Evolutionary conservation across 495 filamentous ascomycete species (phyloP), one percentile per base, ranked within the genome.

Genomic region (Neurospora sp.): DNA sequence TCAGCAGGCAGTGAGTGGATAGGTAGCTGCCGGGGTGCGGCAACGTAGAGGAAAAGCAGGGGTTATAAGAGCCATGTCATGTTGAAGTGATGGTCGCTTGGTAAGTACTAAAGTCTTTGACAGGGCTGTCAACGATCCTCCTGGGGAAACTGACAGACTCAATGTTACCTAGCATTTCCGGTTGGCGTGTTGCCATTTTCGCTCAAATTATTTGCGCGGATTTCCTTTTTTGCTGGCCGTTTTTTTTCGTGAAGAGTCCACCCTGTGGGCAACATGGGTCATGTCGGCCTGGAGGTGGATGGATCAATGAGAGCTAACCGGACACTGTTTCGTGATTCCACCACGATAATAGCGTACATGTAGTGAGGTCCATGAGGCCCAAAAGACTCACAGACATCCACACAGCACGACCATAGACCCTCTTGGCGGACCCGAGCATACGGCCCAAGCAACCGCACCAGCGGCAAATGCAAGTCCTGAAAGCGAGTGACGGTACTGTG

Each of bases 11-110:
- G 69, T 69, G 70, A 74, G 70, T 70, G 70, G 48, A 71, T 69
- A 68, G 71, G 71, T 68, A 72, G 70, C 72, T 59, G 44, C 70
- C 71, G 74, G 77, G 77, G 79, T 80, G 71, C 75, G 77, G 76
- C 17, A 22, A 38, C 68, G 65, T 9, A 22, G 53, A 61, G 10
- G 12, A 8, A 65, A 65, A 61, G 37, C 75, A 73, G 72, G 76
- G 78, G 75, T 65, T 65, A 17, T 12, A 70, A 68, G n/a, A 68
- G 17, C 70, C 70, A 71, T 71, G 70, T 65, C 27, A n/a, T n/a
- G 39, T 44, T 71, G 73, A 75, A 73, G 48, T 69, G 74, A 17
- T 75, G 70, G 73, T 65, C 35, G 70, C 68, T 74, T 77, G 77
- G 76, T 74, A 75, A 73, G 75, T 72, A 74, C 74, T 48, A 75